Evolutionary conservation across 257 asterid genomes (phyloP).

Genomic region (Buddleja alternifolia): DNA sequence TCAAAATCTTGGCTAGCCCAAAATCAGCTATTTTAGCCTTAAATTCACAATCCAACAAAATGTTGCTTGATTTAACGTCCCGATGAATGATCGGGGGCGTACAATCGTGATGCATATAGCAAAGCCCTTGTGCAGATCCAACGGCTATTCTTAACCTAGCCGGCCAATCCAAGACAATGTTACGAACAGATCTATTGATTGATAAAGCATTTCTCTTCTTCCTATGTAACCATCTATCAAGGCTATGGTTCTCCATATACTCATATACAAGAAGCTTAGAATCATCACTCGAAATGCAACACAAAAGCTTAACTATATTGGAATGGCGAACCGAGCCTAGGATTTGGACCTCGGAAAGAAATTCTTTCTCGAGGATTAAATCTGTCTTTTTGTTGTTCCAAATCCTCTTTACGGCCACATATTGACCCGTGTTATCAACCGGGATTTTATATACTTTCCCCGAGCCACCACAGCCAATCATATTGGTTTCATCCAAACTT

Average conservation of each 20-base stretch:
- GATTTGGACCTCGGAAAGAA: conserved; percentile 52
- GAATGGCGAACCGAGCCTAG: conserved; percentile 54
- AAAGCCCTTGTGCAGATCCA: conserved; percentile 61
- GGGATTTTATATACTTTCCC: conserved; percentile 55
- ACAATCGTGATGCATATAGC: conserved; percentile 67
- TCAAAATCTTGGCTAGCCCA: conserved; percentile 49
- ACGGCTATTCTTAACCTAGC: conserved; percentile 49
- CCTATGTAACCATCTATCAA: conserved; percentile 54
- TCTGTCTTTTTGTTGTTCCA: conserved; percentile 41
- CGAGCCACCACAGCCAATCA: conserved; percentile 62
- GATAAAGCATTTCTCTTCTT: conserved; percentile 36
- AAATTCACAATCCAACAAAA: conserved; percentile 49
- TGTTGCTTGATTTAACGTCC: conserved; percentile 57
- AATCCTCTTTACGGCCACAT: conserved; percentile 59
- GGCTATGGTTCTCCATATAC: conserved; percentile 57
- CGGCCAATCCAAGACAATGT: conserved; percentile 49
- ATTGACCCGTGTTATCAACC: conserved; percentile 34
- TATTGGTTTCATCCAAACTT: conserved; percentile 39
- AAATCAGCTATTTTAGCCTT: conserved; percentile 55
- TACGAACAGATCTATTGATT: background rate
- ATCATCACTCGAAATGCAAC: conserved; percentile 52
- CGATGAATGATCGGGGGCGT: conserved; percentile 51
- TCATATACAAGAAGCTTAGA: conserved; percentile 57
- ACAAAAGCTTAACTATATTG: conserved; percentile 59
- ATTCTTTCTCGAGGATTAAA: conserved; percentile 47